Evolutionary conservation across 139 green algal species (phyloP), one percentile per base, ranked within the genome.

Genomic region (Chlamydomonas eustigma): DNA sequence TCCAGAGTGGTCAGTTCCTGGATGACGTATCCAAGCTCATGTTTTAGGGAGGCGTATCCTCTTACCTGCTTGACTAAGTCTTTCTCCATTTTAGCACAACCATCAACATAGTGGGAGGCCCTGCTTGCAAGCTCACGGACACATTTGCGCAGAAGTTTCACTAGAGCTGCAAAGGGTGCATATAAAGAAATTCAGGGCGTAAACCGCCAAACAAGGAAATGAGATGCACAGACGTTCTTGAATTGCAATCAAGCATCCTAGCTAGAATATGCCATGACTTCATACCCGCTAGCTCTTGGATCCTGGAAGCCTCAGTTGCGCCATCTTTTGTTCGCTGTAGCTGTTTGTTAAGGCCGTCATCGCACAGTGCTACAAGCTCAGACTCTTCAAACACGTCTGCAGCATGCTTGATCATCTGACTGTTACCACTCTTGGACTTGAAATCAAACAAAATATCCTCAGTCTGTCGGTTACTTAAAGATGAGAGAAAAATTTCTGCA

Each of bases 261-360:
- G 58, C 58, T 8, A 69, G 58, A 5, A 69, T 32, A 69, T 8
- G 58, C 25, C 58, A 69, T 24, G 8, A 30, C 24, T 37, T 4
- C 80, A 0, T 30, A 89, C 86, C 88, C 78, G 91, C 91, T 2
- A 96, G 86, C 85, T 96, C 91, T 8, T 85, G 65, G 18, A 96
- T 94, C 34, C 90, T 83, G 8, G 85, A 91, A 50, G 92, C 80
- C 6, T 90, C 85, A 1, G 91, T 96, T 12, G 91, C 90, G 0
- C 91, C 91, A 37, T 96, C 89, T 71, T 87, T 91, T 5, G 89
- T 95, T 30, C 91, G 87, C 74, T 91, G 86, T 79, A 96, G 86
- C 80, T 91, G 85, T 63, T 79, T 83, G 39, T 77, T 85, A 63
- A 96, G 70, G n/a, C 81, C 89, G 8, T 89, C 85, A 32, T 90